A percentile compares a stretch with the other conserved stretches of the same genome.
phyloP scores from a whole-genome alignment of 2,329 filamentous ascomycete genomes.

The Trichoderma harzianum region DNA sequence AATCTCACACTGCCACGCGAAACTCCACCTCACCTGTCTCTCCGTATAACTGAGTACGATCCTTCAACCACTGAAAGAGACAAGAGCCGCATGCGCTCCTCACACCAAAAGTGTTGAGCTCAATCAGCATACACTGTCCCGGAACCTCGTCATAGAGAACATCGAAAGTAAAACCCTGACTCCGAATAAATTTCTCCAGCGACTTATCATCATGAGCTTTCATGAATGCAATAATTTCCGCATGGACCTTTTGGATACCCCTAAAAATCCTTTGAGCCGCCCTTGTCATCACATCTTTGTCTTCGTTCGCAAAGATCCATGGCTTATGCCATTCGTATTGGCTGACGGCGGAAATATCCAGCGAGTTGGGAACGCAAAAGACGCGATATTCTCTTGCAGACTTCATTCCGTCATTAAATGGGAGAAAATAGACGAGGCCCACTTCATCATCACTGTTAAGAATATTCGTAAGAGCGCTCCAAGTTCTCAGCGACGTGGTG shows the following conservation, averaged over 20 bases:
- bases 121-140: constrained; percentile 33
- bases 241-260: neutral
- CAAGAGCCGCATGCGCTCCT: constrained; percentile 43
- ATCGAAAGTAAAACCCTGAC: constrained; percentile 44
- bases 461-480: constrained; percentile 32
- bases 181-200: constrained; percentile 30
- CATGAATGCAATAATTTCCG: constrained; percentile 13
- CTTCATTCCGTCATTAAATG: constrained; percentile 40
- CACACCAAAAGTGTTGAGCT: constrained; percentile 45
- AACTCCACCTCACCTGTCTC: constrained; percentile 31
- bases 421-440: constrained; percentile 38
- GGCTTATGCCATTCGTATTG: constrained; percentile 41
- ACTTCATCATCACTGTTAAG: constrained; percentile 21
- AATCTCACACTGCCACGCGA: constrained; percentile 22
- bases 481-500: constrained; percentile 37
- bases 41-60: constrained; percentile 37
- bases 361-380: constrained; percentile 38
- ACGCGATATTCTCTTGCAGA: constrained; percentile 40
- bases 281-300: constrained; percentile 16
- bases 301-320: constrained; percentile 28
- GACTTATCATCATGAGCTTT: constrained; percentile 19
- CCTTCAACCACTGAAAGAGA: constrained; percentile 44
- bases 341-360: constrained; percentile 36
- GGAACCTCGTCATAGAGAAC: constrained; percentile 34
- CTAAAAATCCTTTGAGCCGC: constrained; percentile 13